A percentile compares a stretch with the other conserved stretches of the same genome.
These are phyloP conservation scores for Nitzschia palea DNA, from an alignment of 108 stramenopile species.

Conservation along the genomic window DNA sequence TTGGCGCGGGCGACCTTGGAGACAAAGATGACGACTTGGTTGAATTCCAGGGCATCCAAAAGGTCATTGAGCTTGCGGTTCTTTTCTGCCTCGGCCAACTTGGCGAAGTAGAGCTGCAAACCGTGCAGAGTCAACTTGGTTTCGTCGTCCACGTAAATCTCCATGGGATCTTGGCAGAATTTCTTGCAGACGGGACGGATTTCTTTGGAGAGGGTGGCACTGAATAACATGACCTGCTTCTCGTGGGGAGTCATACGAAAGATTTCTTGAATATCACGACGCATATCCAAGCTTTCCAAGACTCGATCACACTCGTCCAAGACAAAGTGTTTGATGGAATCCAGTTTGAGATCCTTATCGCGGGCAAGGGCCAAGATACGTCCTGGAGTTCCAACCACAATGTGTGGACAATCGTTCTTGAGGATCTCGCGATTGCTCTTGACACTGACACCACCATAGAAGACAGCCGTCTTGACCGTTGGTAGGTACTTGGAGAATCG, in stretches of 20 bases:
- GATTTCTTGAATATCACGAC: constrained; percentile 97
- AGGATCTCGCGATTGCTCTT: constrained; percentile 86
- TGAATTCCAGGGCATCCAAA: constrained; percentile 98
- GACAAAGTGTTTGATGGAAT: constrained; percentile 98
- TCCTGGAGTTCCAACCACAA: constrained; percentile 99
- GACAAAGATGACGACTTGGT: constrained; percentile 99
- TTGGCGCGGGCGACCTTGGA: constrained; percentile 95
- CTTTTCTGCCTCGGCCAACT: constrained; percentile 97
- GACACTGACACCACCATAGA: constrained; percentile 96
- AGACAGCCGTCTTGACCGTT: constrained; percentile 95
- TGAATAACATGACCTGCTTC: constrained; percentile 99
- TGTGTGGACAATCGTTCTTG: constrained; percentile 94
- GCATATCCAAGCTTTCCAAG: constrained; percentile 97
- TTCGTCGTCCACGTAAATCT: constrained; percentile 99
- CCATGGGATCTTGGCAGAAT: constrained; percentile 99
- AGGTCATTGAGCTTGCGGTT: constrained; percentile 98
- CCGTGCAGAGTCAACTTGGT: constrained; percentile 99
- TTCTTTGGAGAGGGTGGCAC: constrained; percentile 97
- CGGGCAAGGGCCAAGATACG: constrained; percentile 91
- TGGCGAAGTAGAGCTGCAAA: constrained; percentile 98
- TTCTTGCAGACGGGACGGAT: constrained; percentile 98
- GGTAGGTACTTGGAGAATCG: constrained; percentile 99
- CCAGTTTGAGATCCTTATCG: constrained; percentile 91
- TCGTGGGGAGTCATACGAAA: constrained; percentile 99
- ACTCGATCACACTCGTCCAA: constrained; percentile 99